Conservation (phyloP, 2,329 filamentous ascomycete genomes). For the Cercospora sp. region DNA sequence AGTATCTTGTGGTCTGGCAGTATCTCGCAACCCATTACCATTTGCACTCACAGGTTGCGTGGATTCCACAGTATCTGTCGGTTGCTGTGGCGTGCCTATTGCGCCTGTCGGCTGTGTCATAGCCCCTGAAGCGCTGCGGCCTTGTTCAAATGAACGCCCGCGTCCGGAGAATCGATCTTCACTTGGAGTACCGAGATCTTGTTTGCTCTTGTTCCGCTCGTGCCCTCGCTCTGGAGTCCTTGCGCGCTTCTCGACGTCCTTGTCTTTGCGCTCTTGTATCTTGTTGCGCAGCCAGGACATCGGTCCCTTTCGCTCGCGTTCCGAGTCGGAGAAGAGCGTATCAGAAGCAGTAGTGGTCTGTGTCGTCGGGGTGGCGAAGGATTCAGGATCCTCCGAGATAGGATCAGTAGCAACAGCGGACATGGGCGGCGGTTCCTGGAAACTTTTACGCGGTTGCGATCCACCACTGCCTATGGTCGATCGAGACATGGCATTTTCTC, state of each 20-base stretch:
- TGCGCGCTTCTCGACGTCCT: constrained; percentile 52
- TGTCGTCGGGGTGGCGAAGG: constrained; percentile 16
- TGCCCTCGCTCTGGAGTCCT: constrained; percentile 40
- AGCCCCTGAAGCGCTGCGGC: not conserved
- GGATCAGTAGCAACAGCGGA: constrained; percentile 27
- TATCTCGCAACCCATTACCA: not conserved
- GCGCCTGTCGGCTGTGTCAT: not conserved
- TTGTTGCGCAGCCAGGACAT: constrained; percentile 67
- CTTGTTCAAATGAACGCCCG: constrained; percentile 28
- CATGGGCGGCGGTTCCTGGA: constrained; percentile 34
- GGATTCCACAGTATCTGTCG: not conserved
- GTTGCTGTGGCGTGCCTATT: not conserved
- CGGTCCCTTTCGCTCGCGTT: constrained; percentile 58
- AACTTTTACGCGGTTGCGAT: constrained; percentile 33
- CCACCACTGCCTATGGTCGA: constrained; percentile 37
- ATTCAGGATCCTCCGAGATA: constrained; percentile 18
- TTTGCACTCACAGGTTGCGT: not conserved
- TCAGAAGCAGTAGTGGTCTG: constrained; percentile 32
- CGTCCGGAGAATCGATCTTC: constrained; percentile 27
- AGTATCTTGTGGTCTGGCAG: not conserved
- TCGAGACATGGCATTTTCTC: constrained; percentile 35
- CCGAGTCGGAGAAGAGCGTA: constrained; percentile 40
- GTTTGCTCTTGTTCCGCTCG: constrained; percentile 30
- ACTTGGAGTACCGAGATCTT: constrained; percentile 26
- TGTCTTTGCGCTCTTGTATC: constrained; percentile 59